Evolutionary conservation across 306 rosid genomes (phyloP).

Genomic region (Gastrolobium villosum): DNA sequence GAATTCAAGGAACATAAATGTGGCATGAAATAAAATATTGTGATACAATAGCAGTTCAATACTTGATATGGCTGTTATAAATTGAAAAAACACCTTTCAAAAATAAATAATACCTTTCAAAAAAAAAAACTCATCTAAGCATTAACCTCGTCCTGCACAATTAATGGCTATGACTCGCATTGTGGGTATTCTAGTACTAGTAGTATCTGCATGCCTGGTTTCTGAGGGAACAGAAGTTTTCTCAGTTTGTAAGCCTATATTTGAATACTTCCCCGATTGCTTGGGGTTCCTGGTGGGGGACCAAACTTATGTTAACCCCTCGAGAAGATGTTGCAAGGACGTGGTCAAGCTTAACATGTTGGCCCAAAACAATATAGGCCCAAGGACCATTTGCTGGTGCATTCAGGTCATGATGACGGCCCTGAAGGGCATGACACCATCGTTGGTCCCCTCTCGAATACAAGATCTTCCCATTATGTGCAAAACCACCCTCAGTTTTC

Average conservation of each 20-base stretch:
- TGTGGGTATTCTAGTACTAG: slow-evolving; percentile 9
- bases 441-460: slow-evolving; percentile 23
- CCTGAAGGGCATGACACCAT: slow-evolving; percentile 35
- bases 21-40: slow-evolving; percentile 21
- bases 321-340: slow-evolving; percentile 46
- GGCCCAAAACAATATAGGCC: slow-evolving; percentile 42
- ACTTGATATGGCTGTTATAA: slow-evolving; percentile 3
- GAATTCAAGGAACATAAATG: slow-evolving; percentile 49
- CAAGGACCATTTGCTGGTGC: slow-evolving; percentile 45
- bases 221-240: neutral
- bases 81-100: no score
- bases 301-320: neutral
- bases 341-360: slow-evolving; percentile 40
- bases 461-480: slow-evolving; percentile 48
- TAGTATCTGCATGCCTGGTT: neutral
- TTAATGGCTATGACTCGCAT: slow-evolving; percentile 21
- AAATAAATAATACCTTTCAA: no score
- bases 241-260: slow-evolving; percentile 41
- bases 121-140: neutral
- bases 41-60: no score
- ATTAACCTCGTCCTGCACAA: neutral
- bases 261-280: slow-evolving; percentile 49
- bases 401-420: slow-evolving; percentile 53
- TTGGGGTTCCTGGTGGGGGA: slow-evolving; percentile 45
- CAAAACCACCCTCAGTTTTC: slow-evolving; percentile 52